Evolutionary conservation across 768 basidiomycete genomes (phyloP), one percentile per base, ranked within the genome.

Genomic region (Auricularia heimuer): DNA sequence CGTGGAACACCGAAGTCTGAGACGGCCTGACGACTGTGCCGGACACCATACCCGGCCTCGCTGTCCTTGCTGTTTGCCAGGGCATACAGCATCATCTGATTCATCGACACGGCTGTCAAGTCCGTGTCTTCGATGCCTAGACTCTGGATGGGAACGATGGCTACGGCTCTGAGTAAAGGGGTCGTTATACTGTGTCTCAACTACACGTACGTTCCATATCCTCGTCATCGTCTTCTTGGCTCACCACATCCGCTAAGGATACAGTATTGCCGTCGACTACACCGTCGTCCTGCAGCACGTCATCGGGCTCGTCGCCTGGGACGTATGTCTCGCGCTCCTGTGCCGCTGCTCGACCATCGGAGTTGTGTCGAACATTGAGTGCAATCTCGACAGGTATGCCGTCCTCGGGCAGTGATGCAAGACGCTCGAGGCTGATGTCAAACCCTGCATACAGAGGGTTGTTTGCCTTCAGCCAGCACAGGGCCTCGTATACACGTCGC

Each of bases 391-490:
- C 39, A 1, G 79, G 79, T 0, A 79, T 68, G 62, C 73, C 73
- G 51, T 77, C 74, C 8, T 73, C 71, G 2, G 75, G 77, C 8
- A 79, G 68, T 1, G 18, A 11, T 7, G 6, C 12, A 3, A 80
- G 45, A 0, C 66, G 63, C 3, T 61, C 63, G 0, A 39, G 42
- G 56, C 64, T 60, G 2, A 80, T 74, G 1, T 68, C 63, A 11
- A 78, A 71, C 42, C 74, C 45, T 0, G 66, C 70, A 64, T 75
- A 77, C 14, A 67, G 64, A 0, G 68, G 62, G 64, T 80, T 80
- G 64, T 79, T 68, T 1, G 33, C 62, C 63, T 77, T 79, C 37
- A 78, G 63, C 77, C 79, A 80, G 1, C 0, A 1, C 1, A 81
- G 63, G 2, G 77, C 78, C 1, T 67, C 63, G 2, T 14, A 44